Percentiles rank a stretch among this genome's conserved stretches.
Conservation (phyloP, 805 yeast genomes). For the Schwanniomyces sp. region DNA sequence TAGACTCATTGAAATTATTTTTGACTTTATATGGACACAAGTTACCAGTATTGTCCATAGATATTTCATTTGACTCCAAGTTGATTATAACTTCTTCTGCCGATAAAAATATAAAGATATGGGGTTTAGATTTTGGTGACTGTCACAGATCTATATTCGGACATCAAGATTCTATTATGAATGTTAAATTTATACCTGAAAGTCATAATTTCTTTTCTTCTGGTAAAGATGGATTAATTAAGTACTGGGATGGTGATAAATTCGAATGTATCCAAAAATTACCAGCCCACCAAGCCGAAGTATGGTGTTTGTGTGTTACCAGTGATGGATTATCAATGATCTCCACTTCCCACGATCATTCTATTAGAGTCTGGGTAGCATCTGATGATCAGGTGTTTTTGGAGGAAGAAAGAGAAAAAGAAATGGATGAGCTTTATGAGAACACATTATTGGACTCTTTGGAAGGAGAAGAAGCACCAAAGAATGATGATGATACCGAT, state of each 20-base stretch:
- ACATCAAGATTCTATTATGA: conserved; percentile 94
- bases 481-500: conserved; percentile 22
- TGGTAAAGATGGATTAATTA: conserved; percentile 84
- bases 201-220: conserved; percentile 87
- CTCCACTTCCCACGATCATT: conserved; percentile 89
- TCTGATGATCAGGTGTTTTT: conserved; percentile 94
- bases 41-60: conserved; percentile 89
- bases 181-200: conserved; percentile 79
- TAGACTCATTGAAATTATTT: conserved; percentile 83
- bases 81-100: conserved; percentile 91
- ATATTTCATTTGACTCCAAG: conserved; percentile 86
- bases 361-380: conserved; percentile 90
- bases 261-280: conserved; percentile 90
- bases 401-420: conserved; percentile 96
- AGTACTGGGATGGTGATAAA: conserved; percentile 98
- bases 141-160: conserved; percentile 97
- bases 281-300: conserved; percentile 83
- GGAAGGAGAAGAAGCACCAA: conserved; percentile 50
- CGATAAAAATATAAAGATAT: conserved; percentile 93
- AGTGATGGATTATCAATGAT: conserved; percentile 68
- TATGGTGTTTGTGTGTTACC: conserved; percentile 88
- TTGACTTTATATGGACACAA: conserved; percentile 94
- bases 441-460: conserved; percentile 70
- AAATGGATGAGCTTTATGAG: conserved; percentile 89
- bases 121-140: conserved; percentile 99